Evolutionary conservation across 2,329 filamentous ascomycete genomes (phyloP).

Genomic region (Sphaerostilbella broomeana): DNA sequence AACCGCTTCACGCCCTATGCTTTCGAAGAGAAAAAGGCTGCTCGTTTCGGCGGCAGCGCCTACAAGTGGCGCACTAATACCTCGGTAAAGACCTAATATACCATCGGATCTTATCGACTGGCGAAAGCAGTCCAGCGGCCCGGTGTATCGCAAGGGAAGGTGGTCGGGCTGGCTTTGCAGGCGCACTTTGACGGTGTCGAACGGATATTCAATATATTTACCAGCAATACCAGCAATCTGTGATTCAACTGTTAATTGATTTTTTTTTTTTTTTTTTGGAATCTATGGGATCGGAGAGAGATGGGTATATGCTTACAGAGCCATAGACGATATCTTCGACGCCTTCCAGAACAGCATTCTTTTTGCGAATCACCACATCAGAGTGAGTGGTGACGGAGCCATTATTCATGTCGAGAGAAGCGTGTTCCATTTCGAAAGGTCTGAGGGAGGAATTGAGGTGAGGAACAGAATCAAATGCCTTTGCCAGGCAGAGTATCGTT

Average conservation of each 20-base stretch:
- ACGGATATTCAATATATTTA: constrained; percentile 97
- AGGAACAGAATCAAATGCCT: too few species aligned
- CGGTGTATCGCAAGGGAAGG: constrained; percentile 72
- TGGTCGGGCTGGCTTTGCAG: constrained; percentile 91
- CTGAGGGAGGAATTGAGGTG: constrained; percentile 2
- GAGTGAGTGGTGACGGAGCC: constrained; percentile 15
- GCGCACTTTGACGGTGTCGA: constrained; percentile 96
- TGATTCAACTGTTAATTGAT: constrained; percentile 11
- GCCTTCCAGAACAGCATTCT: constrained; percentile 53
- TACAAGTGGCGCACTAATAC: constrained; percentile 83
- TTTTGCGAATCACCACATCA: constrained; percentile 27
- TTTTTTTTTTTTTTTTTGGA: too few species aligned
- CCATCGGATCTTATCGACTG: constrained; percentile 78
- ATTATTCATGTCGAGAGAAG: constrained; percentile 12
- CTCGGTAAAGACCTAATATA: constrained; percentile 77
- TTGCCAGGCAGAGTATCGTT: too few species aligned
- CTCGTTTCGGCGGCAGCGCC: constrained; percentile 91
- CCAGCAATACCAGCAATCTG: constrained; percentile 78
- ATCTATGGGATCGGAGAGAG: too few species aligned
- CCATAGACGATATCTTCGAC: constrained; percentile 84
- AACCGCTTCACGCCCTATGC: constrained; percentile 61
- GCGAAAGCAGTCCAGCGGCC: constrained; percentile 87
- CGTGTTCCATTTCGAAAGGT: constrained; percentile 15
- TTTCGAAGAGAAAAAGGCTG: constrained; percentile 87
- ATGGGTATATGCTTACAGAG: constrained; percentile 67